Percentiles rank a stretch among this genome's conserved stretches.
Evolutionary conservation across 2,329 filamentous ascomycete species (phyloP).

Genomic region (Cercospora brassicicola): DNA sequence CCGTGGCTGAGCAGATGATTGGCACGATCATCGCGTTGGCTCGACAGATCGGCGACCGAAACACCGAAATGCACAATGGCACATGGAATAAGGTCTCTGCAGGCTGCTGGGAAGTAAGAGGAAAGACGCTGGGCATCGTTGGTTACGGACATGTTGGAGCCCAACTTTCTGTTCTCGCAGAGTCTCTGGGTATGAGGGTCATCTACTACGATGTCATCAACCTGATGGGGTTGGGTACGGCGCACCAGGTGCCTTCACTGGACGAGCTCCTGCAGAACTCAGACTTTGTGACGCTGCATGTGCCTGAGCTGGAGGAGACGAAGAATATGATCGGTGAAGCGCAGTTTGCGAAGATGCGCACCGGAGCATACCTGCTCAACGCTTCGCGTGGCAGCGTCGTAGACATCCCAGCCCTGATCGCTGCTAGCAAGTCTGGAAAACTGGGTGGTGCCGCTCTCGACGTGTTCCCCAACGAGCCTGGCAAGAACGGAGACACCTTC

Average conservation of each 20-base stretch:
- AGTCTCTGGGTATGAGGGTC: conserved; percentile 96
- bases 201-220: conserved; percentile 96
- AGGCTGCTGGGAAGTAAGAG: conserved; percentile 96
- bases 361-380: conserved; percentile 91
- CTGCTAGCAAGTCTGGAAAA: conserved; percentile 81
- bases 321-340: conserved; percentile 82
- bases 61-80: conserved; percentile 87
- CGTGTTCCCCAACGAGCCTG: conserved; percentile 92
- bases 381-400: conserved; percentile 91
- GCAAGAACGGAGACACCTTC: conserved; percentile 94
- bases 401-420: conserved; percentile 87
- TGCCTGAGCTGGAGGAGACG: conserved; percentile 90
- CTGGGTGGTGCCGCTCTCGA: conserved; percentile 93
- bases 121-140: conserved; percentile 94
- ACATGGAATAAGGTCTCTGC: conserved; percentile 97
- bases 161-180: conserved; percentile 90
- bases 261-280: conserved; percentile 73
- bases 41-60: conserved; percentile 88
- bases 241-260: conserved; percentile 76
- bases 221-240: conserved; percentile 89
- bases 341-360: conserved; percentile 86
- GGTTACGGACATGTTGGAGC: conserved; percentile 97
- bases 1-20: conserved; percentile 94
- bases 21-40: conserved; percentile 89
- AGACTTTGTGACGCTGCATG: conserved; percentile 93